These are phyloP conservation scores for Solanum appendiculatum DNA, from an alignment of 257 asterid species.

Conservation along the genomic window DNA sequence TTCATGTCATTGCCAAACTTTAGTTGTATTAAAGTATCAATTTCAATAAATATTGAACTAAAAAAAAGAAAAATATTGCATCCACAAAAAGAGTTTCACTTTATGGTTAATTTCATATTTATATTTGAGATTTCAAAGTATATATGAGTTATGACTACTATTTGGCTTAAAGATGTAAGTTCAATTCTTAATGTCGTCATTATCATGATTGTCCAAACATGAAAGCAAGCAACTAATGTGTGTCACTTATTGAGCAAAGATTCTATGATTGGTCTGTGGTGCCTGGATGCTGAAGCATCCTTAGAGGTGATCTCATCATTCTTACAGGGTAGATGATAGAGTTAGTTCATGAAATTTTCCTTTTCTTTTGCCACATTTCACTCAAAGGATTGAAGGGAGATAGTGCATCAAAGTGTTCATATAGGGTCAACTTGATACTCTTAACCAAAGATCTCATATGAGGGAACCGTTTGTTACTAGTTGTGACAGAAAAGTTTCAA, in stretches of 20 bases:
- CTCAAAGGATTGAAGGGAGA: not conserved
- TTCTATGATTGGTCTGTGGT: not conserved
- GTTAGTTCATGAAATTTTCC: not conserved
- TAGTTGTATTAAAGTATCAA: not conserved
- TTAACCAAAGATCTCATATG: not conserved
- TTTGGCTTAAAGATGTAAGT: not conserved
- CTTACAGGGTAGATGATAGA: not conserved
- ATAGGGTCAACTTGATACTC: not conserved
- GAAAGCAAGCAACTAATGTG: not conserved
- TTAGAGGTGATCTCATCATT: not conserved
- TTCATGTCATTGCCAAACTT: not conserved
- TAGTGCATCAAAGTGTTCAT: not conserved
- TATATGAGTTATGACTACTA: not conserved
- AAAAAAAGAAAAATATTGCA: accelerated
- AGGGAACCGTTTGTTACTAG: not conserved
- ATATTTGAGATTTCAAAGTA: too few relatives aligned
- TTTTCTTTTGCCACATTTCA: not conserved
- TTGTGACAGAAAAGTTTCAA: not conserved
- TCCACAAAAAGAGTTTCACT: not conserved
- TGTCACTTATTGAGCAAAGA: not conserved
- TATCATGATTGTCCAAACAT: not conserved
- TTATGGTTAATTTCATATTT: too few relatives aligned
- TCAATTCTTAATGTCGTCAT: not conserved
- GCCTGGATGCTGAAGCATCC: not conserved
- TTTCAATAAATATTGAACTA: not conserved